A percentile compares a stretch with the other conserved stretches of the same genome.
These are phyloP conservation scores for Calycina herbarum DNA, from an alignment of 2,329 filamentous ascomycete species.

Conservation along the genomic window DNA sequence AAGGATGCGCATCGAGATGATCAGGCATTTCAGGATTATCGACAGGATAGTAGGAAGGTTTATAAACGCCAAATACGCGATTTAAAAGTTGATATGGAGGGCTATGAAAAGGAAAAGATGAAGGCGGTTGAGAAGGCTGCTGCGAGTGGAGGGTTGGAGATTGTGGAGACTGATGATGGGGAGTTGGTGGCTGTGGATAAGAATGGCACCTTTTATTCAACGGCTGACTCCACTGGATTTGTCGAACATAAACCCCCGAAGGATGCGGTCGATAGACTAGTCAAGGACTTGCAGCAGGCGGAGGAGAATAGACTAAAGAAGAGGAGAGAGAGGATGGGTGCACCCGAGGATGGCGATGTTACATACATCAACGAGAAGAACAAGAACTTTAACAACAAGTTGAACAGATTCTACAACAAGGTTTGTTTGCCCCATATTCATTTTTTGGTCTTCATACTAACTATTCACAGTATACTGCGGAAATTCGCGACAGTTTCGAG, in stretches of 20 bases:
- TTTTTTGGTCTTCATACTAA: conserved; percentile 27
- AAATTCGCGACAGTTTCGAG: conserved; percentile 97
- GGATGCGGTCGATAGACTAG: conserved; percentile 82
- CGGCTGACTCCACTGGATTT: conserved; percentile 78
- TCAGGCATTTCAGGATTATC: conserved; percentile 87
- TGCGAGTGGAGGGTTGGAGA: conserved; percentile 79
- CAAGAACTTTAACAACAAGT: conserved; percentile 99
- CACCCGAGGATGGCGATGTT: conserved; percentile 84
- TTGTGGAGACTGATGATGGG: conserved; percentile 92
- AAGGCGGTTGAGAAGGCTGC: conserved; percentile 83
- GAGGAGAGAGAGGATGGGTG: conserved; percentile 73
- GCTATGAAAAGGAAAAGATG: conserved; percentile 86
- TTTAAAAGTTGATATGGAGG: conserved; percentile 73
- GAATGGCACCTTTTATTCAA: conserved; percentile 87
- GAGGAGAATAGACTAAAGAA: conserved; percentile 87
- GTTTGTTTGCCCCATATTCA: conserved; percentile 38
- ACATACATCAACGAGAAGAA: conserved; percentile 99
- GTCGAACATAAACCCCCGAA: conserved; percentile 84
- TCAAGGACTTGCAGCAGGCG: conserved; percentile 81
- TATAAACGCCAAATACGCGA: conserved; percentile 89
- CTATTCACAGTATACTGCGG: conserved; percentile 71
- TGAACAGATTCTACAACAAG: conserved; percentile 95
- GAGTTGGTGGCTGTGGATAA: conserved; percentile 93
- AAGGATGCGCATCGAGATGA: conserved; percentile 79
- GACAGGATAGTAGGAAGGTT: conserved; percentile 82